Evolutionary conservation across 2,329 filamentous ascomycete species (phyloP).

Genomic region (Didymella glomerata): DNA sequence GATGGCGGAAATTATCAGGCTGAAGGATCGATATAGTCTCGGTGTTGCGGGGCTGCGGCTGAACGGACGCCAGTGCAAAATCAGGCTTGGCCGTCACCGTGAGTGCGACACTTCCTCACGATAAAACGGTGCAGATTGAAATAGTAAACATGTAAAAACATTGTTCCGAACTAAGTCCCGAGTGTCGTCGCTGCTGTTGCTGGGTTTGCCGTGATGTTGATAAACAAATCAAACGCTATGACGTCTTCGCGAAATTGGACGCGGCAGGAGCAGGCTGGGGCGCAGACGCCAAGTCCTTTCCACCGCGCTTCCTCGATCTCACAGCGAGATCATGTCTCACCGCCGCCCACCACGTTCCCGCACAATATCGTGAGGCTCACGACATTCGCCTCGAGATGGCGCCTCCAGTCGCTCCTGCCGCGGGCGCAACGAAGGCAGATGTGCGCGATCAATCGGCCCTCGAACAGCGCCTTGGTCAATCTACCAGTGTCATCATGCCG

Average conservation of each 20-base stretch:
- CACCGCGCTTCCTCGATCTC: neutral
- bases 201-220: neutral
- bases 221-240: constrained; percentile 11
- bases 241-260: constrained; percentile 2
- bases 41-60: neutral
- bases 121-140: too few relatives aligned
- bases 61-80: neutral
- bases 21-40: neutral
- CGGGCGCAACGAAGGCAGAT: constrained; percentile 35
- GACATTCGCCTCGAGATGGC: constrained; percentile 25
- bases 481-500: constrained; percentile 73
- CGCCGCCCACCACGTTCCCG: neutral
- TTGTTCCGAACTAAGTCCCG: too few relatives aligned
- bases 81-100: neutral
- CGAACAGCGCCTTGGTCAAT: constrained; percentile 59
- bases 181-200: neutral
- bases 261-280: constrained; percentile 3
- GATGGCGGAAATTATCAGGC: neutral
- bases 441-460: constrained; percentile 33
- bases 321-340: constrained; percentile 4
- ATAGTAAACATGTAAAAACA: too few relatives aligned
- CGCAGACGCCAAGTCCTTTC: constrained; percentile 14
- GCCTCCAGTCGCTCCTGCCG: constrained; percentile 23
- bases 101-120: too few relatives aligned
- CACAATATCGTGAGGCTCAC: constrained; percentile 6